A percentile compares a stretch with the other conserved stretches of the same genome.
Evolutionary conservation across 768 basidiomycete genomes (phyloP).

Genomic region (Nidularia pulvinata): DNA sequence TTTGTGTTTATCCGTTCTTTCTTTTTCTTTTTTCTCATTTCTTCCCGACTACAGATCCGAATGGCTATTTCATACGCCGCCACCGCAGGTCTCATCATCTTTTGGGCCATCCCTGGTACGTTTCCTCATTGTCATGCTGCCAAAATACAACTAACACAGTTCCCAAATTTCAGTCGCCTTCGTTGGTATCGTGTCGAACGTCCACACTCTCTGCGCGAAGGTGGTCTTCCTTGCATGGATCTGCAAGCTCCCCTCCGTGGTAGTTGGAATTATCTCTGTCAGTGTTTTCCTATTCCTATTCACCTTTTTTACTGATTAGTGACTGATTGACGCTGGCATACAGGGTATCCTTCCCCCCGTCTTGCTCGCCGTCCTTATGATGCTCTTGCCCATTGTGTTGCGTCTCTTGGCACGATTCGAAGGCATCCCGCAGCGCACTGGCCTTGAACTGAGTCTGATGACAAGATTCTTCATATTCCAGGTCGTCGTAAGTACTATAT

Average conservation of each 20-base stretch:
- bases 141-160: neutral
- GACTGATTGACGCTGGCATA: neutral
- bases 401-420: constrained; percentile 83
- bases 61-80: constrained; percentile 65
- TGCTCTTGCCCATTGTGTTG: constrained; percentile 82
- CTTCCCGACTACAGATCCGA: constrained; percentile 35
- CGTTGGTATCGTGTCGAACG: constrained; percentile 85
- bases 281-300: constrained; percentile 5
- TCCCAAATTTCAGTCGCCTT: constrained; percentile 59
- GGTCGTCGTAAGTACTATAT: constrained; percentile 71
- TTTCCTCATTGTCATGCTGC: neutral
- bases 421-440: constrained; percentile 85
- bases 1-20: constrained; percentile 15
- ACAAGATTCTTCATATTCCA: constrained; percentile 91
- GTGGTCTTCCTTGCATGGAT: constrained; percentile 85
- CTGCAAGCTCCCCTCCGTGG: constrained; percentile 58
- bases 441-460: constrained; percentile 91
- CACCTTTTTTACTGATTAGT: neutral
- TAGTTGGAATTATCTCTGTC: constrained; percentile 76
- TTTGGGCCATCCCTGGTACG: constrained; percentile 86
- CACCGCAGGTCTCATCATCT: constrained; percentile 79
- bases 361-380: constrained; percentile 86
- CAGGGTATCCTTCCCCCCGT: constrained; percentile 89
- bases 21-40: neutral
- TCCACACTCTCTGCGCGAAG: constrained; percentile 63